Conservation (phyloP, 129 eudicot species). For the Flaveria linearis region DNA sequence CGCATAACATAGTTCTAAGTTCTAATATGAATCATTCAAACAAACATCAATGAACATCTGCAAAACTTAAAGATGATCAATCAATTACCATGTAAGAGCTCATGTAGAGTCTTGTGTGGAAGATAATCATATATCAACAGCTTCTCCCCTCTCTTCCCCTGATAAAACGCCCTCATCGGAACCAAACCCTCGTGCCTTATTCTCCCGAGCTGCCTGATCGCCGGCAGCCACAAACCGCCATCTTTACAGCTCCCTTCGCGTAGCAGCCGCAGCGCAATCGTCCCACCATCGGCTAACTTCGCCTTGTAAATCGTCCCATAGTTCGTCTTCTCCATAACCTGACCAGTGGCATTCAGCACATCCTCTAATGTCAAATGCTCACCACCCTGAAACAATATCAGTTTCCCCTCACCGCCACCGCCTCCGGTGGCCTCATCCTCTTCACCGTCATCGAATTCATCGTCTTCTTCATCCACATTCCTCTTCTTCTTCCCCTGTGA, state of each 20-base stretch:
- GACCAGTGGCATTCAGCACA: constrained; percentile 92
- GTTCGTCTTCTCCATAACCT: constrained; percentile 94
- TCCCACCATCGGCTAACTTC: constrained; percentile 87
- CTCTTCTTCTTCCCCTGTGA: constrained; percentile 70
- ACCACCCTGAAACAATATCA: constrained; percentile 88
- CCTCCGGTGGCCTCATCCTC: constrained; percentile 29
- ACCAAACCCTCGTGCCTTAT: constrained; percentile 84
- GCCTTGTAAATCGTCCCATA: constrained; percentile 94
- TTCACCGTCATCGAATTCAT: constrained; percentile 53
- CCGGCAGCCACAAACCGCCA: constrained; percentile 62
- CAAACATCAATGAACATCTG: not conserved
- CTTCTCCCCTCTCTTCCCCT: constrained; percentile 98
- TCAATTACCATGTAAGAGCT: constrained; percentile 76
- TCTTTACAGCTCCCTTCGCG: constrained; percentile 91
- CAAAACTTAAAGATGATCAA: not conserved
- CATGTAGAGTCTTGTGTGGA: constrained; percentile 62
- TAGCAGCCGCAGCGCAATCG: constrained; percentile 81
- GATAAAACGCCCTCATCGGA: constrained; percentile 93
- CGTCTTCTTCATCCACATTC: constrained; percentile 58
- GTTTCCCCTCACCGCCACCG: constrained; percentile 72
- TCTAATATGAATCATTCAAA: too few species aligned
- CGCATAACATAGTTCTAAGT: too few species aligned
- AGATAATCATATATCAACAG: constrained; percentile 87
- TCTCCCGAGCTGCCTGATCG: constrained; percentile 75
- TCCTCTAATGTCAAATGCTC: constrained; percentile 92